Evolutionary conservation across 1,284 basidiomycete species (phyloP), one percentile per base, ranked within the genome.

Genomic region (Cutaneotrichosporon sp.): DNA sequence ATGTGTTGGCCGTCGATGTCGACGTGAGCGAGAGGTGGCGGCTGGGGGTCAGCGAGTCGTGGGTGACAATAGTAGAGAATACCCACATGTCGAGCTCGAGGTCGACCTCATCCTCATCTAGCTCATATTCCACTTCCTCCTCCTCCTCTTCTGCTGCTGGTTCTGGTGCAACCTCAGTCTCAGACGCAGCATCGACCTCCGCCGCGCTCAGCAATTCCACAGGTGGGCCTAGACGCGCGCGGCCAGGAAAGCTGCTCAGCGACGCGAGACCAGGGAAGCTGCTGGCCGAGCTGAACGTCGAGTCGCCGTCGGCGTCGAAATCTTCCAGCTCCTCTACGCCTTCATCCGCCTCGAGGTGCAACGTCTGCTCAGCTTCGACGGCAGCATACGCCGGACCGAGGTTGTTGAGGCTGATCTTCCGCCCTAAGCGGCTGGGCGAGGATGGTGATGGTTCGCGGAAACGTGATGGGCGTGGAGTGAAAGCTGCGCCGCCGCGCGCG

Each of bases 341-440:
- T 18, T 56, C 62, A 32, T 26, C 59, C 16, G 42, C 46, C 26
- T 51, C 62, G 14, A 30, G 32, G 21, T 47, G 47, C 31, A 55
- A 11, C 32, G 40, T 22, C 26, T 59, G n/a, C 22, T 59, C 47
- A 7, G 21, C 58, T 18, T 31, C 58, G 7, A 51, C 47, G 21
- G 47, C 58, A 4, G 58, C 55, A 42, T 56, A 56, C 22, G 55
- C 47, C 26, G 53, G 47, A 11, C 55, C 61, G 18, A 66, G 50
- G 18, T 59, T 58, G 34, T 52, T 63, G 30, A 66, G 22, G 36
- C 65, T 66, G 46, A 66, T 63, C 42, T 63, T 53, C 13, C 65
- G 38, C 5, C 65, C 65, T 5, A 60, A 50, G 0, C 34, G 50
- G 8, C 40, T 50, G 42, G 42, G 42, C 6, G 42, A 46, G 13